A percentile compares a stretch with the other conserved stretches of the same genome.
Conservation (phyloP, 768 basidiomycete genomes). For the Boletus reticulatus region DNA sequence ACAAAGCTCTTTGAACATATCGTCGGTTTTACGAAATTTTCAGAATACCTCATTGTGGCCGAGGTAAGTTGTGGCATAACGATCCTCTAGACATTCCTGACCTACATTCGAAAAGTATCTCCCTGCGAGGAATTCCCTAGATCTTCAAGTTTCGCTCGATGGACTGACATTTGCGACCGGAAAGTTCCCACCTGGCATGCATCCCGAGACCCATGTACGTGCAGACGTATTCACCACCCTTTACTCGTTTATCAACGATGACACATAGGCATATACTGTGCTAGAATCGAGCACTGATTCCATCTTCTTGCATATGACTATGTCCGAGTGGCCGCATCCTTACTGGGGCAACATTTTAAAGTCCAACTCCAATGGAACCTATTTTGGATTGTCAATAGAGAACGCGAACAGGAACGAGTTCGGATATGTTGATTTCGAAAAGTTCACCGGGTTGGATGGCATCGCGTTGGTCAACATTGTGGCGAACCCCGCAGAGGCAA, state of each 20-base stretch:
- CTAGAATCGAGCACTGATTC: slow-evolving; percentile 92
- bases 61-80: slow-evolving; percentile 53
- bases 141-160: slow-evolving; percentile 91
- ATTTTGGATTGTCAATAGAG: slow-evolving; percentile 84
- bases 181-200: slow-evolving; percentile 87
- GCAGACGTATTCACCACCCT: neutral
- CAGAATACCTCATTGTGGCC: slow-evolving; percentile 93
- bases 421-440: slow-evolving; percentile 97
- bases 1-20: slow-evolving; percentile 81
- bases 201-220: slow-evolving; percentile 84
- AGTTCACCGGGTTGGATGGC: slow-evolving; percentile 93
- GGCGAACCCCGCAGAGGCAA: slow-evolving; percentile 73
- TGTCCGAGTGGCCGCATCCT: slow-evolving; percentile 68
- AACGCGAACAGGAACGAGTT: slow-evolving; percentile 86
- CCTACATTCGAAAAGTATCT: slow-evolving; percentile 41
- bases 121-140: slow-evolving; percentile 55
- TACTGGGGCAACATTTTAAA: slow-evolving; percentile 92
- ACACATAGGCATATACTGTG: slow-evolving; percentile 78
- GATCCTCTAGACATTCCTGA: slow-evolving; percentile 8
- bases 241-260: neutral
- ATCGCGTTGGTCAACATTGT: slow-evolving; percentile 94
- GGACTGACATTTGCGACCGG: slow-evolving; percentile 83
- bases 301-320: slow-evolving; percentile 95
- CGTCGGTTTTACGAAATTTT: slow-evolving; percentile 96
- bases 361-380: slow-evolving; percentile 98